Evolutionary conservation across 805 yeast genomes (phyloP).

Genomic region (Wickerhamomyces tratensis): DNA sequence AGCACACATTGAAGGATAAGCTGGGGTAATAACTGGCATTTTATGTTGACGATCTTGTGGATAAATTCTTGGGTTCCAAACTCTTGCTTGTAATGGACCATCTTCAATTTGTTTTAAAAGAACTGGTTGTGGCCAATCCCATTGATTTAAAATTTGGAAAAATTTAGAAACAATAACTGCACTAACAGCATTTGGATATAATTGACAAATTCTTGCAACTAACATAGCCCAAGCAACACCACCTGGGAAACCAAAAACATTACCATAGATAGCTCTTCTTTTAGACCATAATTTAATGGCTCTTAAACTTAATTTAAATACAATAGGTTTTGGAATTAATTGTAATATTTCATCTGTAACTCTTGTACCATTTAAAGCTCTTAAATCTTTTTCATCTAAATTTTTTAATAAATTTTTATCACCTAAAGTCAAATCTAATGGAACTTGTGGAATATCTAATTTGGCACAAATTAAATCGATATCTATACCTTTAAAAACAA

Average conservation of each 20-base stretch:
- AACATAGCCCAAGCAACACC: constrained; percentile 99
- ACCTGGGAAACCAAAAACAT: constrained; percentile 96
- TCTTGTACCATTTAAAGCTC: constrained; percentile 91
- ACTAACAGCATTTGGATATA: constrained; percentile 93
- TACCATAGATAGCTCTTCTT: constrained; percentile 86
- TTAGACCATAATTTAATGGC: constrained; percentile 97
- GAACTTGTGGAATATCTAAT: constrained; percentile 77
- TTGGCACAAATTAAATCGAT: constrained; percentile 86
- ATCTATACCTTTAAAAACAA: constrained; percentile 83
- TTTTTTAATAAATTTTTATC: constrained; percentile 82
- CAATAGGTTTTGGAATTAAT: constrained; percentile 86
- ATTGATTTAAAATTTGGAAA: constrained; percentile 73
- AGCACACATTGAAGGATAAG: constrained; percentile 98
- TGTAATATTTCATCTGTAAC: constrained; percentile 91
- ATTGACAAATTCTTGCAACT: constrained; percentile 94
- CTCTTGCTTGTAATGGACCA: constrained; percentile 92
- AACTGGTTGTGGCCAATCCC: constrained; percentile 99
- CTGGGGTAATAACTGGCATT: constrained; percentile 98
- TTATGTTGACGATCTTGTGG: constrained; percentile 82
- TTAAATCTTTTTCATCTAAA: constrained; percentile 81
- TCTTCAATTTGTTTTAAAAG: constrained; percentile 88
- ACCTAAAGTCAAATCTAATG: constrained; percentile 59
- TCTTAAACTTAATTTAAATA: constrained; percentile 85
- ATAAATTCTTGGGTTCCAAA: constrained; percentile 93
- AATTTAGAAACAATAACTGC: constrained; percentile 87